Evolutionary conservation across 23 red algal species (phyloP).

Genomic region (Gracilaria caudata): DNA sequence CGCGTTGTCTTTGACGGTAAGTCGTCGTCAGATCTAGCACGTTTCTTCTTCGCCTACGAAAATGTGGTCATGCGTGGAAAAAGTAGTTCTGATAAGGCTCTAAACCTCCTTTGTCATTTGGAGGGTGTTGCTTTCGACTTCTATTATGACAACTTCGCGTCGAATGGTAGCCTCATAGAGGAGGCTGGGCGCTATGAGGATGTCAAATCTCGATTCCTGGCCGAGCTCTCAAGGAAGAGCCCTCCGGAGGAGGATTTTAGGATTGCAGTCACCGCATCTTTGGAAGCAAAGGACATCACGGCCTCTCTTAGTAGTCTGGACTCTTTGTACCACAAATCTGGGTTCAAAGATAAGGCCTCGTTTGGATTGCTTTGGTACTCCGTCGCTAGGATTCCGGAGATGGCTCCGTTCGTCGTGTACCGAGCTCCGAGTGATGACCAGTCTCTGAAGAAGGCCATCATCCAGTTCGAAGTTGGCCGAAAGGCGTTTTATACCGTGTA

Average conservation of each 20-base stretch:
- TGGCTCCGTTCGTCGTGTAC: conserved; percentile 36
- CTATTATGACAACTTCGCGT: conserved; percentile 27
- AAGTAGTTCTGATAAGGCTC: neutral
- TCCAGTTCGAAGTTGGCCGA: neutral
- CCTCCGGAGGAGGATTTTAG: neutral
- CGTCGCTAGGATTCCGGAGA: neutral
- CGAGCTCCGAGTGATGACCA: neutral
- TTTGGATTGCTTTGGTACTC: neutral
- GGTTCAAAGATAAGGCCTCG: conserved; percentile 3
- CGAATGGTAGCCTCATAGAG: neutral
- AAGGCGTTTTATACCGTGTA: neutral
- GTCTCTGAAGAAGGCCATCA: neutral
- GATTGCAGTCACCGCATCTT: neutral
- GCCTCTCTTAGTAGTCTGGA: neutral
- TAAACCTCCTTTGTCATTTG: conserved; percentile 5
- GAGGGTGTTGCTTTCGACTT: conserved; percentile 12
- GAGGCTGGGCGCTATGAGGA: neutral
- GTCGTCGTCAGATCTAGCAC: neutral
- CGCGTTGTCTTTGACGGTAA: neutral
- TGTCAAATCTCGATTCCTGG: neutral
- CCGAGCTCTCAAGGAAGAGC: neutral
- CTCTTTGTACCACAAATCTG: neutral
- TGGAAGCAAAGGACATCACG: conserved; percentile 1
- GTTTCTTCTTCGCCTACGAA: conserved; percentile 21
- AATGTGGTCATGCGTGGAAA: conserved; percentile 13